A percentile compares a stretch with the other conserved stretches of the same genome.
These are phyloP conservation scores for Chiua virens DNA, from an alignment of 768 basidiomycete species.

Conservation along the genomic window DNA sequence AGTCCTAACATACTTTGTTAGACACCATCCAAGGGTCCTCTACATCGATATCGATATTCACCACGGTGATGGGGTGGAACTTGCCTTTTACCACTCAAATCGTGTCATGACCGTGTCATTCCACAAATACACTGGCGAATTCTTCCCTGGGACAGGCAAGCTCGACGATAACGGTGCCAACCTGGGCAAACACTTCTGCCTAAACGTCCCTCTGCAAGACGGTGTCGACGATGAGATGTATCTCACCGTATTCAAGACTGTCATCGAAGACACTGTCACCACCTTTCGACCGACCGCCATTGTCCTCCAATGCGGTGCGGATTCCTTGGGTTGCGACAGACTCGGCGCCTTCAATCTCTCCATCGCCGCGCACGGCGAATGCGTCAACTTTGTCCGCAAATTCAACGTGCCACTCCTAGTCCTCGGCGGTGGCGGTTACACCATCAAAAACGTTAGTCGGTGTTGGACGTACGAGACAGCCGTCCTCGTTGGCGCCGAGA, in stretches of 20 bases:
- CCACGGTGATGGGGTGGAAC: slow-evolving; percentile 97
- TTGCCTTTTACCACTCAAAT: slow-evolving; percentile 96
- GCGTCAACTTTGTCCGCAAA: slow-evolving; percentile 93
- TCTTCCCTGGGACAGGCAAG: slow-evolving; percentile 97
- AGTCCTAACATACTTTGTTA: slow-evolving; percentile 30
- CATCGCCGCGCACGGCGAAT: slow-evolving; percentile 97
- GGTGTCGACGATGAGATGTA: slow-evolving; percentile 99
- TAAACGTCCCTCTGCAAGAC: slow-evolving; percentile 94
- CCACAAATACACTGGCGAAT: slow-evolving; percentile 98
- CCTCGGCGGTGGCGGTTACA: slow-evolving; percentile 94
- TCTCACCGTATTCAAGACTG: slow-evolving; percentile 90
- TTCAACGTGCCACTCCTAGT: slow-evolving; percentile 91
- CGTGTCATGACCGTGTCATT: slow-evolving; percentile 99
- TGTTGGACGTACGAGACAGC: slow-evolving; percentile 99
- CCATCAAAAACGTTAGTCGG: slow-evolving; percentile 94
- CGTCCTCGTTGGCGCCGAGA: slow-evolving; percentile 77
- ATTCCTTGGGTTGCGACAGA: slow-evolving; percentile 92
- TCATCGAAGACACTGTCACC: slow-evolving; percentile 91
- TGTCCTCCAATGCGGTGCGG: slow-evolving; percentile 96
- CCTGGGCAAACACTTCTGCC: slow-evolving; percentile 90
- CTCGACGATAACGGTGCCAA: slow-evolving; percentile 88
- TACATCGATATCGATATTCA: slow-evolving; percentile 99
- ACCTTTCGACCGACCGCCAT: slow-evolving; percentile 88
- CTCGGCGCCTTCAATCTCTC: slow-evolving; percentile 97
- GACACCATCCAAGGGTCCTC: slow-evolving; percentile 89